Percentiles rank a stretch among this genome's conserved stretches.
phyloP scores from a whole-genome alignment of 495 filamentous ascomycete species.

The Lindgomyces ingoldianus region DNA sequence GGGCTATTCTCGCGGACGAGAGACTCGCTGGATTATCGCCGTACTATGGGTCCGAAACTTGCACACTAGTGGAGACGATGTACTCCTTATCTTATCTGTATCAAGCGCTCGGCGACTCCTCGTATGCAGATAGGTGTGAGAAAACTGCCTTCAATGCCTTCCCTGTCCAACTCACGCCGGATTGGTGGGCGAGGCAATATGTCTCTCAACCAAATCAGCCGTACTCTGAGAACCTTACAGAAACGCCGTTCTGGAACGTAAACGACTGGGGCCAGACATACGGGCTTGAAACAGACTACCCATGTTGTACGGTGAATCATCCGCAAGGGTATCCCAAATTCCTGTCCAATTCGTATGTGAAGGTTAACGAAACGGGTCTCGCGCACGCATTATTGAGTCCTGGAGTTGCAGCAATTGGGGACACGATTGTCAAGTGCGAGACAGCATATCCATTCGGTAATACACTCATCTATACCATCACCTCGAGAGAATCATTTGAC shows the following conservation, averaged over 20 bases:
- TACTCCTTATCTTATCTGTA: constrained; percentile 44
- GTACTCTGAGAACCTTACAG: constrained; percentile 45
- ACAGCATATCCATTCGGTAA: constrained; percentile 59
- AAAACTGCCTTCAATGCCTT: constrained; percentile 61
- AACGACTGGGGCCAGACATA: too few relatives aligned
- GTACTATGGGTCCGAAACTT: constrained; percentile 37
- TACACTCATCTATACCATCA: constrained; percentile 52
- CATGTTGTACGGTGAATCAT: constrained; percentile 67
- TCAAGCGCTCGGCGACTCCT: constrained; percentile 49
- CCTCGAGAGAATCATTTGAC: constrained; percentile 45
- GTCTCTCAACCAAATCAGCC: constrained; percentile 59
- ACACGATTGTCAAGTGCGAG: constrained; percentile 41
- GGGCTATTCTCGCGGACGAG: constrained; percentile 43
- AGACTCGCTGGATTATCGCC: constrained; percentile 35
- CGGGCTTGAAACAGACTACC: too few relatives aligned
- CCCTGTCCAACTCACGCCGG: constrained; percentile 56
- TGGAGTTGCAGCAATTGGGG: constrained; percentile 35
- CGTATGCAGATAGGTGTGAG: constrained; percentile 61
- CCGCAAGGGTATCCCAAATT: constrained; percentile 64
- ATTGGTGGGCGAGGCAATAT: constrained; percentile 66
- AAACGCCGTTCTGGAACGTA: too few relatives aligned
- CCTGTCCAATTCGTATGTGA: constrained; percentile 40
- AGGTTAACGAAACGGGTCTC: constrained; percentile 41
- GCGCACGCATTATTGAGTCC: constrained; percentile 51
- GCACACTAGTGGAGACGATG: constrained; percentile 38